Evolutionary conservation across 441 rosid genomes (phyloP).

Genomic region (Eruca vesicaria): DNA sequence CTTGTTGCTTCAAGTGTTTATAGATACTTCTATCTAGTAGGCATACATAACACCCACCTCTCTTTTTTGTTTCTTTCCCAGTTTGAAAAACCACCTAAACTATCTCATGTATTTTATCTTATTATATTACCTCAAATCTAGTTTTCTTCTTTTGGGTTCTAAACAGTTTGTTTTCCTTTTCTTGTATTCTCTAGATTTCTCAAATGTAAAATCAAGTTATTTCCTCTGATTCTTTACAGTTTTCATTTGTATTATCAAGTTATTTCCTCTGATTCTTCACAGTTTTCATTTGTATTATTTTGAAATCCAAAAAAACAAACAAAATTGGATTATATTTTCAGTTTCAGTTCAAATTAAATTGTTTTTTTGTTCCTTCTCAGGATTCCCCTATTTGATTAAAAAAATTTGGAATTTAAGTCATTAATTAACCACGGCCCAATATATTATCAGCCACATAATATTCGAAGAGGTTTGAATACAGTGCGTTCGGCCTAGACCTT

Average conservation of each 20-base stretch:
- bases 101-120: constrained; percentile 22
- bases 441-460: not conserved
- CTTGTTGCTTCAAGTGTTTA: constrained; percentile 37
- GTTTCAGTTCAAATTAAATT: no score
- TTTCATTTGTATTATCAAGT: constrained; percentile 23
- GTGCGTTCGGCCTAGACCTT: not conserved
- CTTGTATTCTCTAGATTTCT: constrained; percentile 23
- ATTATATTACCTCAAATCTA: constrained; percentile 23
- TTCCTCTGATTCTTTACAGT: not conserved
- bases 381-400: not conserved
- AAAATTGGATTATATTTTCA: no score
- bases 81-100: constrained; percentile 19
- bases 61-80: constrained; percentile 13
- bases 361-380: no score
- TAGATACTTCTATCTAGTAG: constrained; percentile 30
- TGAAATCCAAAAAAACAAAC: not conserved
- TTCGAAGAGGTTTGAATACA: not conserved
- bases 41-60: constrained; percentile 31
- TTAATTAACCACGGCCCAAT: not conserved
- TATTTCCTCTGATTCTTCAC: not conserved
- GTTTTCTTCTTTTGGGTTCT: not conserved
- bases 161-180: not conserved
- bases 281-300: constrained; percentile 11
- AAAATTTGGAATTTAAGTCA: not conserved
- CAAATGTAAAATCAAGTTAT: constrained; percentile 25